Conservation (phyloP, 306 rosid species). For the Cicer bijugum region DNA sequence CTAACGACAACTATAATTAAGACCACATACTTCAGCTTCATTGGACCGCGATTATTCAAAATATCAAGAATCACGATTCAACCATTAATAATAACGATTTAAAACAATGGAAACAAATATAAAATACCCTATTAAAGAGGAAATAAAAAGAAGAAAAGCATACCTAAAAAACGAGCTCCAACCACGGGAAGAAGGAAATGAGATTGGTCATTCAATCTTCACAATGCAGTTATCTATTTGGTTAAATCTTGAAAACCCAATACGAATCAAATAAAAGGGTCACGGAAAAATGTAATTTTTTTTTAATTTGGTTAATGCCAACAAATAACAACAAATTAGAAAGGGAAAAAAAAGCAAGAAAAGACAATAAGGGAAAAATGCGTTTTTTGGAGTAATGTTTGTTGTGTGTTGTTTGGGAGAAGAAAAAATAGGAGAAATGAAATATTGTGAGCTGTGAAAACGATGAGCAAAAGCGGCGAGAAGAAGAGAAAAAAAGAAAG, state of each 20-base stretch:
- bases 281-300: not conserved
- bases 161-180: constrained; percentile 51
- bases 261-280: constrained; percentile 35
- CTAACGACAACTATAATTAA: no score
- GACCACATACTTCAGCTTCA: no score
- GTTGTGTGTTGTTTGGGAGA: not conserved
- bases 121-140: not conserved
- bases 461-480: constrained; percentile 14
- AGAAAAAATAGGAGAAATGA: not conserved
- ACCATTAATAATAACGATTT: no score
- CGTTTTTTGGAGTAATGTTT: constrained; percentile 24
- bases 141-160: not conserved
- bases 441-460: constrained; percentile 34
- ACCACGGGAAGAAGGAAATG: constrained; percentile 41
- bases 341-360: constrained; percentile 1
- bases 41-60: no score
- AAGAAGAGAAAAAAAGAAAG: constrained; percentile 13
- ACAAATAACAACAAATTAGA: not conserved
- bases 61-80: no score
- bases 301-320: constrained; percentile 36
- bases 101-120: not conserved
- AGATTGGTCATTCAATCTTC: constrained; percentile 45
- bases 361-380: constrained; percentile 9
- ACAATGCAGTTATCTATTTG: constrained; percentile 42
- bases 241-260: constrained; percentile 36